Evolutionary conservation across 257 asterid genomes (phyloP).

Genomic region (Forsythia suspensa): DNA sequence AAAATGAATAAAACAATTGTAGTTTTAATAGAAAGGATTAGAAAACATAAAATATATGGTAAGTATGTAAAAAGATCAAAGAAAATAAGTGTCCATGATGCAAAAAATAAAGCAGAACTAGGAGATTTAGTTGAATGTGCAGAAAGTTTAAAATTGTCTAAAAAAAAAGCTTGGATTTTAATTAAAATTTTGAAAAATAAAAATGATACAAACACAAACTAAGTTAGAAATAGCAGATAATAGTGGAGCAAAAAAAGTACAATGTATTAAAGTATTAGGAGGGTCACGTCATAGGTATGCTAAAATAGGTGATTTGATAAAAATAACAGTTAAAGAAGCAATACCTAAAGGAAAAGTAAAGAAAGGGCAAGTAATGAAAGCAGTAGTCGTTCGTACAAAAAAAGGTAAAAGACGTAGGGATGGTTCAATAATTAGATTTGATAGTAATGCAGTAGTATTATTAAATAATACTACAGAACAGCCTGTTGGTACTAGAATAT

Average conservation of each 20-base stretch:
- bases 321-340: not conserved
- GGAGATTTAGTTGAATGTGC: not conserved
- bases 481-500: not conserved
- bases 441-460: not conserved
- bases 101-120: not conserved
- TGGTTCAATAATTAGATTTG: not conserved
- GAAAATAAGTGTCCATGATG: not conserved
- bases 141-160: not conserved
- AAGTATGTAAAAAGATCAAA: not conserved
- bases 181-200: not conserved
- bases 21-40: not conserved
- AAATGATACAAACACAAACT: not conserved
- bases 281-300: not conserved
- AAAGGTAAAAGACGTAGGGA: not conserved
- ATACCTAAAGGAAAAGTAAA: not conserved
- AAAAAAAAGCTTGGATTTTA: not conserved
- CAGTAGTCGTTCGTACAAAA: not conserved
- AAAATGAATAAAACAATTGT: not conserved
- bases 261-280: not conserved
- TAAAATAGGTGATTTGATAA: not conserved
- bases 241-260: not conserved
- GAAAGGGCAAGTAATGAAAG: not conserved
- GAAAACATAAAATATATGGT: not conserved
- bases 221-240: not conserved
- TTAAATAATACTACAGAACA: not conserved